Percentiles rank a stretch among this genome's conserved stretches.
These are phyloP conservation scores for Heterobasidion annosum DNA, from an alignment of 1,284 basidiomycete genomes.

Conservation along the genomic window DNA sequence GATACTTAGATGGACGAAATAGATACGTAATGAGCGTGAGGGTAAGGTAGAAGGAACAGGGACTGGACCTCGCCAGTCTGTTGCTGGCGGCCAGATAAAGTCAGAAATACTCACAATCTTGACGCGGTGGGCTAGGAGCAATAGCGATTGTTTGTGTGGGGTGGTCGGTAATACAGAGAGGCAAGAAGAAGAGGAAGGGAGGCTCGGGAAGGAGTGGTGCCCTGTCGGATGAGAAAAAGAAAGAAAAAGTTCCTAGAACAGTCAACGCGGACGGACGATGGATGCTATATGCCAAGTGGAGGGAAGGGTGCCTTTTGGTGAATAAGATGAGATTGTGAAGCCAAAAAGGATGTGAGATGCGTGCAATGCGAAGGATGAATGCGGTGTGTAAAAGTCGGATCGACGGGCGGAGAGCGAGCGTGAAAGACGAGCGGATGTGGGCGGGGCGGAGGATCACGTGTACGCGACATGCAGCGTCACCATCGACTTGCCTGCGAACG, in stretches of 20 bases:
- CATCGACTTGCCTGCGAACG: conserved; percentile 59
- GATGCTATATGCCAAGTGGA: conserved; percentile 7
- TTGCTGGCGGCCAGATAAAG: background rate
- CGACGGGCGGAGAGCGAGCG: background rate
- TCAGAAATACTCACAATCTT: conserved; percentile 2
- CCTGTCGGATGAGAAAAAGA: background rate
- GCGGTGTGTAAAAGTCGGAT: conserved; percentile 4
- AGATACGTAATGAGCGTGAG: conserved; percentile 10
- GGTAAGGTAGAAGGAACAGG: background rate
- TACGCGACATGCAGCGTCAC: conserved; percentile 69
- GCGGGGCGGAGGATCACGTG: no score
- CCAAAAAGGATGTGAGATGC: conserved; percentile 3
- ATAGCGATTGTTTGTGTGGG: background rate
- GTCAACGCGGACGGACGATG: conserved; percentile 3
- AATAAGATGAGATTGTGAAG: conserved; percentile 4
- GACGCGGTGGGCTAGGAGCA: background rate
- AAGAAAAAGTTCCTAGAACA: conserved; percentile 3
- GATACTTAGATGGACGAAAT: conserved; percentile 2
- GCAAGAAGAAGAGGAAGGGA: conserved; percentile 3
- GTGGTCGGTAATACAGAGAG: conserved; percentile 5
- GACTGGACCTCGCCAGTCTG: background rate
- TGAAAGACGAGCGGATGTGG: background rate
- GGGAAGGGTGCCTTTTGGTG: conserved; percentile 6
- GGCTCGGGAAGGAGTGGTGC: background rate
- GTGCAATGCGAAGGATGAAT: background rate